A percentile compares a stretch with the other conserved stretches of the same genome.
phyloP scores from a whole-genome alignment of 352 stramenopile species.

The Plasmopara viticola region DNA sequence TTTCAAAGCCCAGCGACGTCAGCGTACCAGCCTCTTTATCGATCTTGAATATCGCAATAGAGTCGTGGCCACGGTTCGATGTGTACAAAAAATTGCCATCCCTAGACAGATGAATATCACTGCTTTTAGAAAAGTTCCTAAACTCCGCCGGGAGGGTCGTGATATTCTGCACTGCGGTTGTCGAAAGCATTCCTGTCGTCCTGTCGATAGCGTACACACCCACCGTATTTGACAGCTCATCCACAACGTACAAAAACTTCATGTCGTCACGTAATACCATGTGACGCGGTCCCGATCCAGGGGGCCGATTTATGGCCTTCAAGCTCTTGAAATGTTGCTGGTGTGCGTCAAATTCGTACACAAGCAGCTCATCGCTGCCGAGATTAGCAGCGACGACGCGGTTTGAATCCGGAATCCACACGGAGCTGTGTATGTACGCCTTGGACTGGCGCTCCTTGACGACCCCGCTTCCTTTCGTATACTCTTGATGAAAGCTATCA shows the following conservation, averaged over 20 bases:
- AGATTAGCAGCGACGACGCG: conserved; percentile 47
- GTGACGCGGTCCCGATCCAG: conserved; percentile 54
- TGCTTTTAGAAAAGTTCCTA: conserved; percentile 21
- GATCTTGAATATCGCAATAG: conserved; percentile 53
- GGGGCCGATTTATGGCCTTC: conserved; percentile 15
- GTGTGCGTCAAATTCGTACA: conserved; percentile 36
- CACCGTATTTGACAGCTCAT: conserved; percentile 59
- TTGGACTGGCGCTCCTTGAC: no score
- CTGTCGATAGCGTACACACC: conserved; percentile 41
- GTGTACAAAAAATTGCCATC: conserved; percentile 57
- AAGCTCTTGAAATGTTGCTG: conserved; percentile 32
- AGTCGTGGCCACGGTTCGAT: conserved; percentile 61
- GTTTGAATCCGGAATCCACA: conserved; percentile 41
- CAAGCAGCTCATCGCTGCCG: conserved; percentile 52
- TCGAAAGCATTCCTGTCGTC: conserved; percentile 18
- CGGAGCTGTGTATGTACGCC: conserved; percentile 71
- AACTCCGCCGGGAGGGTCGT: conserved; percentile 44
- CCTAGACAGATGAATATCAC: conserved; percentile 49
- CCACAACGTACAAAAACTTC: conserved; percentile 51
- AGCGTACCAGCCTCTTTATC: conserved; percentile 25
- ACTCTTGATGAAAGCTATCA: conserved; percentile 35
- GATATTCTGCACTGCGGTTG: conserved; percentile 34
- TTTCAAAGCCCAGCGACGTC: conserved; percentile 30
- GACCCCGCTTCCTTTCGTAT: conserved; percentile 29
- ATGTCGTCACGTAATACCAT: conserved; percentile 43